Evolutionary conservation across 2,329 filamentous ascomycete genomes (phyloP).

Genomic region (Calonectria hawksworthii): DNA sequence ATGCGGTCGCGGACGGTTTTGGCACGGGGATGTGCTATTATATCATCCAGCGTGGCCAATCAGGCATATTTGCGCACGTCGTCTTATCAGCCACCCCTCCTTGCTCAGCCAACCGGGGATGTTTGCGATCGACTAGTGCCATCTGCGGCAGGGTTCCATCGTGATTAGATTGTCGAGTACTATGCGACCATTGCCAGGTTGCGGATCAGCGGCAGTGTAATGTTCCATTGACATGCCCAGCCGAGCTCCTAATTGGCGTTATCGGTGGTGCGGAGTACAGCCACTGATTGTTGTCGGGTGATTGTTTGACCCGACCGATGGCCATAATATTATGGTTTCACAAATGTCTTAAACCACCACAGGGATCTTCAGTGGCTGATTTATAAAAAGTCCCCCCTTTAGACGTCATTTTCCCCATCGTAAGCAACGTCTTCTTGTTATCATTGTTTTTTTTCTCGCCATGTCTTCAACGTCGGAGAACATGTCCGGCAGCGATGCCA

Average conservation of each 20-base stretch:
- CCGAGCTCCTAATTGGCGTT: background rate
- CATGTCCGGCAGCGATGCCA: constrained; percentile 5
- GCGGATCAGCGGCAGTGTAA: background rate
- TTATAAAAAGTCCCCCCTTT: background rate
- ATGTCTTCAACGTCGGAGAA: background rate
- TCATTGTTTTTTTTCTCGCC: background rate
- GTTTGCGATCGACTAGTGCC: background rate
- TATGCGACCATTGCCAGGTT: background rate
- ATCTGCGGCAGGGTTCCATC: background rate
- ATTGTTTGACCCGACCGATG: background rate
- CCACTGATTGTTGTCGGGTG: background rate
- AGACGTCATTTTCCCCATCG: background rate
- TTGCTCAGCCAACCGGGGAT: background rate
- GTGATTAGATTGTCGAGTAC: background rate
- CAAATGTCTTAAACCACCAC: background rate
- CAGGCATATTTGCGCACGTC: background rate
- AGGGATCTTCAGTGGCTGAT: background rate
- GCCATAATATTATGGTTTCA: background rate
- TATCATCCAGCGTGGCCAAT: background rate
- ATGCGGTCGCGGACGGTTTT: background rate
- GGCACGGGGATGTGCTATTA: background rate
- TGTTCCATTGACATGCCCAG: background rate
- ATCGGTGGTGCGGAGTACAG: background rate
- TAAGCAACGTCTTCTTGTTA: background rate
- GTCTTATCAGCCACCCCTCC: background rate